Base-by-base conservation (phyloP, 345 rosid species). In the Eucalyptus regnans region DNA sequence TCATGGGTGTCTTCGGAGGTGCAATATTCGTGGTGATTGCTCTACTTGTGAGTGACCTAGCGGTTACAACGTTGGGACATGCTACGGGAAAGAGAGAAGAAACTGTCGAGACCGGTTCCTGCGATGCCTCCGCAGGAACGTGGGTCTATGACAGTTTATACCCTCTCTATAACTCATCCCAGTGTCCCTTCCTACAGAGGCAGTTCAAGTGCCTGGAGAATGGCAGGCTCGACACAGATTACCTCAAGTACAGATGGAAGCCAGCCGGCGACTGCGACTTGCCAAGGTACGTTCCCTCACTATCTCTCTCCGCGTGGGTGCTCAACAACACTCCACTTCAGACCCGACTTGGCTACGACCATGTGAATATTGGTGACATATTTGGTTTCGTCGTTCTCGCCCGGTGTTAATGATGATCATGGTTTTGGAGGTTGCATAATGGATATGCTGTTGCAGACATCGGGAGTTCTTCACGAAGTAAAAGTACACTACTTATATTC, bases 181-280 rank as follows among this genome's bases (percentile, higher is more conserved):
- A 64, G 23, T 95, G 96, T 88, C 94, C 95, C 13, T 95, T 95
- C 90, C 68, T 94, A 8, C 93, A 91, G 86, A 89, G 90, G 33
- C 89, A 90, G 89, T 95, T 95, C 86, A 88, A 91, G 50, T 95
- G 96, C 87, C 93, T 71, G 4, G 84, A 88, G 43, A 92, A 94
- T 41, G 95, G 95, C 20, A 90, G 96, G 16, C 92, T 91, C 9
- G 97, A 95, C 88, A 18, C n/a, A 7, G 87, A 62, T n/a, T 95
- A 91, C 51, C 93, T 91, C 89, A 92, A 91, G 31, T 95, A 93
- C 50, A 91, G 94, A 88, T 93, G 97, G 96, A 91, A 93, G 84
- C 97, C 97, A 27, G 31, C 33, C 44, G 87, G 76, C 27, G 15
- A 3, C 5, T 93, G 95, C 89, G 89, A 89, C 86, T 88, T 95